Percentiles rank a stretch among this genome's conserved stretches.
Conservation (phyloP, 2,329 filamentous ascomycete genomes). For the Podosphaera fusca region DNA sequence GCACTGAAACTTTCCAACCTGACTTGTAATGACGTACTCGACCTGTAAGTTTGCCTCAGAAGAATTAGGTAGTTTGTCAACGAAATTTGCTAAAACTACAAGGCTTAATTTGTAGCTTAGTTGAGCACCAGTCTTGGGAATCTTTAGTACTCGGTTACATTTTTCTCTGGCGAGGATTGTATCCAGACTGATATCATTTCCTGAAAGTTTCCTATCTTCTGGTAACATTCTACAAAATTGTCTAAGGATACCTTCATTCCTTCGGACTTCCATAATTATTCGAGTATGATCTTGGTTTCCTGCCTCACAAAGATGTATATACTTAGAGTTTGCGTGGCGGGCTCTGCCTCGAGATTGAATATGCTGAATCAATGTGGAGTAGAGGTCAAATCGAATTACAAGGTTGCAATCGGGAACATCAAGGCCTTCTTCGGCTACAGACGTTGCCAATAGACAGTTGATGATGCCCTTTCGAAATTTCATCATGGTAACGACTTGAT, state of each 20-base stretch:
- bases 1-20: conserved; percentile 40
- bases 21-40: conserved; percentile 37
- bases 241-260: conserved; percentile 41
- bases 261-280: conserved; percentile 33
- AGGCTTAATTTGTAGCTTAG: conserved; percentile 58
- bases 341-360: conserved; percentile 82
- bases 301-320: conserved; percentile 61
- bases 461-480: conserved; percentile 34
- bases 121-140: conserved; percentile 46
- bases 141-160: conserved; percentile 23
- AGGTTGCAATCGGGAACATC: conserved; percentile 46
- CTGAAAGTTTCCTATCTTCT: conserved; percentile 44
- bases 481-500: conserved; percentile 51
- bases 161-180: conserved; percentile 27
- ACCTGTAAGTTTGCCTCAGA: conserved; percentile 18
- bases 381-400: conserved; percentile 62
- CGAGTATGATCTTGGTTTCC: conserved; percentile 38
- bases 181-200: conserved; percentile 32
- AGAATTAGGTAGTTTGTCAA: conserved; percentile 36
- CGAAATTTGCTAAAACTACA: conserved; percentile 48
- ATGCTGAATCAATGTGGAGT: conserved; percentile 78
- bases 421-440: conserved; percentile 43
- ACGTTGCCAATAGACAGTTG: conserved; percentile 44
- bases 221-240: conserved; percentile 55
- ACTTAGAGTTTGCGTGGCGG: conserved; percentile 52